Conservation (phyloP, 164 flowering plant genomes). For the Kalanchoe fedtschenkoi region DNA sequence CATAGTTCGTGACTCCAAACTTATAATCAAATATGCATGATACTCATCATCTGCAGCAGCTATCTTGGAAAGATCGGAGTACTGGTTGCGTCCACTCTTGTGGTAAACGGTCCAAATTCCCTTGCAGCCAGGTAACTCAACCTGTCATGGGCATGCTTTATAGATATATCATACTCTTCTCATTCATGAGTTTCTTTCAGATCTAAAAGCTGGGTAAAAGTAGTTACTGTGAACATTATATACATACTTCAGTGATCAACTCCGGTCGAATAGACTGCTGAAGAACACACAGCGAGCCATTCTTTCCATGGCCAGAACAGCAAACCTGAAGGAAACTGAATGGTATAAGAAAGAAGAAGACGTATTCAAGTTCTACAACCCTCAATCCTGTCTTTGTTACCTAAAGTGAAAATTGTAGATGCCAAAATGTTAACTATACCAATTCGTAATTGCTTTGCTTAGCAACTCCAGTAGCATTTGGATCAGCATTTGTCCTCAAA, state of each 20-base stretch:
- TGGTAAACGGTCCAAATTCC: conserved; percentile 99
- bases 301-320: conserved; percentile 99
- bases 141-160: conserved; percentile 32
- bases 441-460: conserved; percentile 98
- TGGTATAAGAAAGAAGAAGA: not conserved
- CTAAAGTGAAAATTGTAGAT: not conserved
- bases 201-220: not conserved
- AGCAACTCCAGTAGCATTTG: conserved; percentile 77
- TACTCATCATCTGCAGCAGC: conserved; percentile 74
- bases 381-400: not conserved
- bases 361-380: too few relatives aligned
- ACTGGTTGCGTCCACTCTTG: conserved; percentile 66
- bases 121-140: conserved; percentile 84
- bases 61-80: conserved; percentile 47
- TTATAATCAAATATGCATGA: conserved; percentile 95
- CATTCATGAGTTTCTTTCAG: not conserved
- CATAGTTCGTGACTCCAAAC: conserved; percentile 91
- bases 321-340: conserved; percentile 50
- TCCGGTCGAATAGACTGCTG: conserved; percentile 96
- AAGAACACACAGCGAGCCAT: conserved; percentile 85
- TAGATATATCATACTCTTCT: not conserved
- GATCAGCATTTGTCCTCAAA: conserved; percentile 82
- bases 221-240: not conserved
- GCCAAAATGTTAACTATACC: conserved; percentile 36
- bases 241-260: conserved; percentile 74